Percentiles rank a stretch among this genome's conserved stretches.
phyloP scores from a whole-genome alignment of 768 basidiomycete species.

The Leucocoprinus sp. region DNA sequence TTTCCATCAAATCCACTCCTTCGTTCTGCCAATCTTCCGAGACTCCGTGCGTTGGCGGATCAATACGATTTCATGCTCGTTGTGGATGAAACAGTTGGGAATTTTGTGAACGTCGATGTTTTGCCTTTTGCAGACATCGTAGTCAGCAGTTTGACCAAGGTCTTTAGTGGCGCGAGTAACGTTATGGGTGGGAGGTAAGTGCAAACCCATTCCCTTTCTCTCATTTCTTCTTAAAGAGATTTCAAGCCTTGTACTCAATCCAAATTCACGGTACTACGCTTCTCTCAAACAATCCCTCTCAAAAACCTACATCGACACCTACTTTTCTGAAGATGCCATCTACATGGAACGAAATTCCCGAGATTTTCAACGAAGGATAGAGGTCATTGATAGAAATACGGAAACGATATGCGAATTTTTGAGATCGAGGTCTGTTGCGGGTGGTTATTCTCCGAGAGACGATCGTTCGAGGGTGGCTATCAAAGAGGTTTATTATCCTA shows the following conservation, averaged over 20 bases:
- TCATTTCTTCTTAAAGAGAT: background rate
- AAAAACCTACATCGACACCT: conserved; percentile 69
- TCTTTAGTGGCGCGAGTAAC: conserved; percentile 91
- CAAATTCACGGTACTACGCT: conserved; percentile 59
- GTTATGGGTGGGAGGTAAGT: conserved; percentile 96
- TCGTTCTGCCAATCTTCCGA: conserved; percentile 70
- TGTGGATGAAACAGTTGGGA: conserved; percentile 92
- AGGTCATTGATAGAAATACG: conserved; percentile 72
- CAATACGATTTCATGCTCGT: conserved; percentile 83
- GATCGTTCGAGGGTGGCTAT: conserved; percentile 36
- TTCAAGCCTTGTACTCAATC: conserved; percentile 80
- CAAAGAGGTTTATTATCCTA: conserved; percentile 87
- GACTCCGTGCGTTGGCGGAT: conserved; percentile 74
- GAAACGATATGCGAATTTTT: conserved; percentile 79
- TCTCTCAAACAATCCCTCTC: conserved; percentile 53
- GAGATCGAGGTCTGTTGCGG: conserved; percentile 43
- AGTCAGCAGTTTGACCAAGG: conserved; percentile 86
- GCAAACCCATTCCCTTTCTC: background rate
- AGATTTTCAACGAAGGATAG: conserved; percentile 73
- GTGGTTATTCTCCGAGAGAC: no score
- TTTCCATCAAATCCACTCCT: conserved; percentile 95
- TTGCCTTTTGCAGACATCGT: conserved; percentile 83
- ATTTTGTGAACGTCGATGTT: conserved; percentile 89
- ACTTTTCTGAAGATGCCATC: conserved; percentile 87
- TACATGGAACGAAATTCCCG: conserved; percentile 99